Evolutionary conservation across 2,329 filamentous ascomycete genomes (phyloP).

Genomic region (Coccinonectria pachysandricola): DNA sequence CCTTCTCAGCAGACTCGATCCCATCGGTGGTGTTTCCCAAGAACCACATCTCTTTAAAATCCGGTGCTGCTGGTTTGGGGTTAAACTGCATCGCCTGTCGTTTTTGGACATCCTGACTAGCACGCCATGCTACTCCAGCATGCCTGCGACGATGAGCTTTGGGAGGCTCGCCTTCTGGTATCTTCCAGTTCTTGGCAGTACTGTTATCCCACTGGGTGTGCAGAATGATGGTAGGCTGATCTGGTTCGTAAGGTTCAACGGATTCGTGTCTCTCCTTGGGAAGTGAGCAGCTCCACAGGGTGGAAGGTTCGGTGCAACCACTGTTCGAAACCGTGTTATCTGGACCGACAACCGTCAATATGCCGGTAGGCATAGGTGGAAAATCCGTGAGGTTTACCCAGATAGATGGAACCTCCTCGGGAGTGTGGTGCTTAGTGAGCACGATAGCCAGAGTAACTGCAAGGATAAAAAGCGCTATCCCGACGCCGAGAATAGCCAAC

Average conservation of each 20-base stretch:
- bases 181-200: slow-evolving; percentile 40
- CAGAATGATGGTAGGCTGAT: slow-evolving; percentile 70
- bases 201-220: slow-evolving; percentile 65
- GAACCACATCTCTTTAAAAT: slow-evolving; percentile 64
- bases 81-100: slow-evolving; percentile 24
- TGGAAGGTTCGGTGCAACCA: slow-evolving; percentile 60
- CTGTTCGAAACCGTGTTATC: slow-evolving; percentile 53
- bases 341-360: slow-evolving; percentile 67
- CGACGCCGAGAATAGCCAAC: slow-evolving; percentile 36
- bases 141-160: slow-evolving; percentile 16
- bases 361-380: slow-evolving; percentile 75
- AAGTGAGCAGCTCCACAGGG: slow-evolving; percentile 77
- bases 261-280: slow-evolving; percentile 66
- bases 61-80: slow-evolving; percentile 47
- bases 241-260: slow-evolving; percentile 50
- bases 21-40: slow-evolving; percentile 78
- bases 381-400: slow-evolving; percentile 84
- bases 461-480: slow-evolving; percentile 46
- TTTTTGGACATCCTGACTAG: slow-evolving; percentile 12
- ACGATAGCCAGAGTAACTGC: slow-evolving; percentile 48
- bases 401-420: slow-evolving; percentile 28
- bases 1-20: slow-evolving; percentile 54
- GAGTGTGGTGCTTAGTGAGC: slow-evolving; percentile 27
- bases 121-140: slow-evolving; percentile 14
- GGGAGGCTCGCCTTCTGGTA: slow-evolving; percentile 28